Base-by-base conservation (phyloP, 352 stramenopile genomes). In the Globisporangium nodosum region DNA sequence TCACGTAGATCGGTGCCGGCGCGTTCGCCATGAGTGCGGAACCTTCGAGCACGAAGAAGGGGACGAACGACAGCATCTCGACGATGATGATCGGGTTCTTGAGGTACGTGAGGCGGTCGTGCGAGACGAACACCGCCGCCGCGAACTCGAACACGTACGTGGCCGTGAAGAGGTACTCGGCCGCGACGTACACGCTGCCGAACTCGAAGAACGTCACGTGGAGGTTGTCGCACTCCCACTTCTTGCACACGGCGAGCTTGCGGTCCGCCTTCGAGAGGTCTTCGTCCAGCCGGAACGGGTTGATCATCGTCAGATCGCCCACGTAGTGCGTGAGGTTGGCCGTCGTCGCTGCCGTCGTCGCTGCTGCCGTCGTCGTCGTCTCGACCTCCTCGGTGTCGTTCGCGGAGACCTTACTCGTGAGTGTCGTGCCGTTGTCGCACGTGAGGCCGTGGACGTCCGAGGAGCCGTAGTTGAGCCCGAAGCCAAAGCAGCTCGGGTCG, bases 131-230 rank as follows among this genome's bases (percentile, higher is more conserved):
- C 27, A 87, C 35, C 3, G 63, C 56, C 15, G 71, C 62, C 0
- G 53, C 56, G 20, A 91, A 71, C 61, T 89, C 81, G 39, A 88
- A 71, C 31, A 89, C 52, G 35, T 80, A 89, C 30, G 74, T 87
- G 45, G 81, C 33, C 40, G 74, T 86, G 66, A 91, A 89, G 40
- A 87, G 37, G 53, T 89, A 89, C 66, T 91, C 81, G 53, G 85
- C 66, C 9, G 40, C 66, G 18, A 70, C 61, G 61, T 88, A 88
- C 18, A 57, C 70, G 47, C 68, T 54, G 7, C 76, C 76, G 49
- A 86, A 84, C 57, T 91, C 78, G 42, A 91, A 68, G 53, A 88
- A 91, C 3, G 74, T 81, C 56, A 88, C 76, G 62, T 91, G 78
- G 5, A 70, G 50, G 52, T 88, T 87, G 62, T 91, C 77, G 60